Evolutionary conservation across 176 grass and related monocot species (phyloP).

Genomic region (Dendrocalamus sinicus): DNA sequence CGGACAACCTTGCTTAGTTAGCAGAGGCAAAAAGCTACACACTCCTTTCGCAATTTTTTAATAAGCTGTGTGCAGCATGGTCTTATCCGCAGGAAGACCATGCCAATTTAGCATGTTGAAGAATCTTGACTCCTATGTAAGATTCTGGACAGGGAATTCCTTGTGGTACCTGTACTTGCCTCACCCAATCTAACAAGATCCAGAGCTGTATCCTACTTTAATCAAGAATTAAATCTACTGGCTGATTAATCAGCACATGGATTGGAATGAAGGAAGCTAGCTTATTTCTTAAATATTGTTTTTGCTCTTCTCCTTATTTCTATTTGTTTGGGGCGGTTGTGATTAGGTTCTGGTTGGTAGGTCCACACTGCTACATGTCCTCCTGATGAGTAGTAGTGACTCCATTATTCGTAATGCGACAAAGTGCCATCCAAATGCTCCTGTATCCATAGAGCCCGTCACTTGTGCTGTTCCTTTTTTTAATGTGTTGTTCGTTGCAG

Average conservation of each 20-base stretch:
- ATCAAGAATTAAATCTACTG: background rate
- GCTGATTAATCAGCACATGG: conserved; percentile 26
- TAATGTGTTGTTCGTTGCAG: background rate
- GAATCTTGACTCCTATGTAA: conserved; percentile 13
- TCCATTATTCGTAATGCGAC: conserved; percentile 41
- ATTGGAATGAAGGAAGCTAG: background rate
- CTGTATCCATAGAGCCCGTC: conserved; percentile 10
- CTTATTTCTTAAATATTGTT: background rate
- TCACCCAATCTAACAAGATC: conserved; percentile 33
- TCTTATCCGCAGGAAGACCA: conserved; percentile 22
- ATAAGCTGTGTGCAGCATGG: conserved; percentile 12
- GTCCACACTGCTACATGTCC: conserved; percentile 15
- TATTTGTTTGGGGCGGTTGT: conserved; percentile 7
- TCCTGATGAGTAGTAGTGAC: conserved; percentile 30
- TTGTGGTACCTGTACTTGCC: conserved; percentile 25
- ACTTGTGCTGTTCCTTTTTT: background rate
- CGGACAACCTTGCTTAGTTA: background rate
- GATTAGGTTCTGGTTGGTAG: conserved; percentile 24
- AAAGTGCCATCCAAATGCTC: conserved; percentile 36
- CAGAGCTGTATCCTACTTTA: conserved; percentile 35
- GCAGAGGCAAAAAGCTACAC: background rate
- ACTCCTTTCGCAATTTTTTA: background rate
- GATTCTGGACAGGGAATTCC: conserved; percentile 16
- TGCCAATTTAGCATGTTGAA: background rate
- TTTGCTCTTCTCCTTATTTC: background rate